phyloP scores from a whole-genome alignment of 148 eudicot species.

The Vaccinium vitisidaea region DNA sequence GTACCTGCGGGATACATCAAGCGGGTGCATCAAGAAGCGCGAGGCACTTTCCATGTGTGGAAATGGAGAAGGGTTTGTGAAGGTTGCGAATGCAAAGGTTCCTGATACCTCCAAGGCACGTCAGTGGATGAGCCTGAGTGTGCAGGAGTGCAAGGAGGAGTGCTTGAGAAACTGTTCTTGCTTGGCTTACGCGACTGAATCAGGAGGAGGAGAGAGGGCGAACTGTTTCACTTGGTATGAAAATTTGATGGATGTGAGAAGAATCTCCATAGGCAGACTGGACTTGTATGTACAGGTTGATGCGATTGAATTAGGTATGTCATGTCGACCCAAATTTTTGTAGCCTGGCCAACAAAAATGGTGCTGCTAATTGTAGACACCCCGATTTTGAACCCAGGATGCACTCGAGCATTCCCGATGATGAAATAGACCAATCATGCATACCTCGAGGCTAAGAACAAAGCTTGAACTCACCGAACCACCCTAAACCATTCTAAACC shows the following conservation, averaged over 20 bases:
- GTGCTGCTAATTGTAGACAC: too few species aligned
- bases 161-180: constrained; percentile 9
- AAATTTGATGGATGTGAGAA: not conserved
- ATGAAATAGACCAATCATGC: too few species aligned
- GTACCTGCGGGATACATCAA: constrained; percentile 33
- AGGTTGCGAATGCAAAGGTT: constrained; percentile 31
- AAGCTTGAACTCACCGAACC: too few species aligned
- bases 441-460: too few species aligned
- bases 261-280: not conserved
- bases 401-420: too few species aligned
- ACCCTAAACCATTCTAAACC: too few species aligned
- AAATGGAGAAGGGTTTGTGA: constrained; percentile 49
- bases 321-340: not conserved
- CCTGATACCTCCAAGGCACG: constrained; percentile 36
- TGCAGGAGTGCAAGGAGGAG: not conserved
- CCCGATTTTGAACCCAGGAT: too few species aligned
- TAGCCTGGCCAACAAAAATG: too few species aligned
- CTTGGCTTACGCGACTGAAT: not conserved
- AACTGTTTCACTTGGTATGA: constrained; percentile 5
- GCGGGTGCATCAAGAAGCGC: constrained; percentile 40
- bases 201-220: not conserved
- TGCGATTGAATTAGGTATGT: not conserved
- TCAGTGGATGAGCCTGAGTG: not conserved
- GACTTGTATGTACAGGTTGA: not conserved
- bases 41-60: constrained; percentile 32